Conservation (phyloP, 164 flowering plant genomes). For the Tetrastigma voinierianum region DNA sequence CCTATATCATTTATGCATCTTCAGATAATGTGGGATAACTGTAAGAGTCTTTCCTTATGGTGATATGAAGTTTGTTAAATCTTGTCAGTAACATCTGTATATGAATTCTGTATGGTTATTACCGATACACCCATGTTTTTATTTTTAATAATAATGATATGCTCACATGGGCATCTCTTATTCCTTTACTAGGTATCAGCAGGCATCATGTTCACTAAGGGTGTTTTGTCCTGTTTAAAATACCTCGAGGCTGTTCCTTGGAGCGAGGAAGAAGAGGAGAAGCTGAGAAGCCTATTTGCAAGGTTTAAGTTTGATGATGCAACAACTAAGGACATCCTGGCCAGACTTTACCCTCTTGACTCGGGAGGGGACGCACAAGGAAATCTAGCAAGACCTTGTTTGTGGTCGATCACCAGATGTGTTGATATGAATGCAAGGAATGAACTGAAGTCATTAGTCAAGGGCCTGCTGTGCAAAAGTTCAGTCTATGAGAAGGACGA, state of each 20-base stretch:
- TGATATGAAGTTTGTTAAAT: too few species aligned
- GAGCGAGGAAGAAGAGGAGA: conserved; percentile 92
- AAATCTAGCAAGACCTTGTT: conserved; percentile 56
- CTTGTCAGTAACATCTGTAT: too few species aligned
- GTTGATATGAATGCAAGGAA: conserved; percentile 54
- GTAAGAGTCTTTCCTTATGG: too few species aligned
- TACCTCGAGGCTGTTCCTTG: conserved; percentile 95
- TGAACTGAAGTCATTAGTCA: conserved; percentile 75
- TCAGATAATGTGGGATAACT: too few species aligned
- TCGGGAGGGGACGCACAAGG: conserved; percentile 37
- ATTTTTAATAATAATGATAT: too few species aligned
- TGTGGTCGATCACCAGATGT: conserved; percentile 64
- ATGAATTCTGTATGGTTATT: too few species aligned
- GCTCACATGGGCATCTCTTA: too few species aligned
- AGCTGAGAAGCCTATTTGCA: conserved; percentile 54
- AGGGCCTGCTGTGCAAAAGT: conserved; percentile 76
- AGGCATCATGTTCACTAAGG: conserved; percentile 65
- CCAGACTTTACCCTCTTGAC: conserved; percentile 48
- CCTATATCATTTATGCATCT: too few species aligned
- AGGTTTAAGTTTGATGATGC: conserved; percentile 55
- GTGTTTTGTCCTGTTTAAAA: conserved; percentile 64
- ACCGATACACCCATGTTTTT: too few species aligned
- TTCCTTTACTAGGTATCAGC: conserved; percentile 61
- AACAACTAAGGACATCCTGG: conserved; percentile 54
- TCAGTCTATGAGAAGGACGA: conserved; percentile 73